Percentiles rank a stretch among this genome's conserved stretches.
Conservation (phyloP, 2,329 filamentous ascomycete species). For the Aspergillus pseudoterreus region DNA sequence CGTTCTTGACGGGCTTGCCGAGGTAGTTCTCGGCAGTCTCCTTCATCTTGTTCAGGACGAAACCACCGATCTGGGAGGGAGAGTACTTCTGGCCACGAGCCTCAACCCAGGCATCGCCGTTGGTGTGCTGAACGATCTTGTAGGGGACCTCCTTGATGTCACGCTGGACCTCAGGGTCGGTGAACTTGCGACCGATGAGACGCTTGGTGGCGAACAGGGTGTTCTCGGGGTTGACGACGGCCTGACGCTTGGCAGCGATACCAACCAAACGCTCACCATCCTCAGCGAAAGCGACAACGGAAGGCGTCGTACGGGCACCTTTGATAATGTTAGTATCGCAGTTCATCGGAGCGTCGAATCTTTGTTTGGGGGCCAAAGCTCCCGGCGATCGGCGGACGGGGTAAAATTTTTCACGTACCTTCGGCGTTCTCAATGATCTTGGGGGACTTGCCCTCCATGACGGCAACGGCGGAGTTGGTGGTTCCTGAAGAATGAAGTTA, state of each 20-base stretch:
- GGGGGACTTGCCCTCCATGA: constrained; percentile 95
- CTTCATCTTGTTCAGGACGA: constrained; percentile 98
- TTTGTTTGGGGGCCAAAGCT: background rate
- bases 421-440: constrained; percentile 98
- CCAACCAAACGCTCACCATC: constrained; percentile 94
- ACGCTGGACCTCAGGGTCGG: constrained; percentile 86
- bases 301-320: constrained; percentile 88
- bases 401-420: constrained; percentile 53
- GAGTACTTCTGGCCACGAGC: constrained; percentile 94
- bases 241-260: constrained; percentile 96
- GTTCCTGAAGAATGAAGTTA: constrained; percentile 55
- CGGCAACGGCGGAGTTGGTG: constrained; percentile 93
- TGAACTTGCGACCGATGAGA: constrained; percentile 97
- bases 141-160: constrained; percentile 97
- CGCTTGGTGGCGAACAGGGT: constrained; percentile 98
- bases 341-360: background rate
- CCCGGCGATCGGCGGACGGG: constrained; percentile 8
- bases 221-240: constrained; percentile 97
- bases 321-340: constrained; percentile 14
- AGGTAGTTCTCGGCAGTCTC: constrained; percentile 95
- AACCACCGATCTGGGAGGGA: constrained; percentile 96
- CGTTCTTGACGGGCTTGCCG: constrained; percentile 87
- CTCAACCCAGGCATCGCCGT: constrained; percentile 94
- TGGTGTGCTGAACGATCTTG: constrained; percentile 96
- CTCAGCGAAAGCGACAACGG: constrained; percentile 91